Evolutionary conservation across 306 rosid species (phyloP), one percentile per base, ranked within the genome.

Genomic region (Comarum palustre): DNA sequence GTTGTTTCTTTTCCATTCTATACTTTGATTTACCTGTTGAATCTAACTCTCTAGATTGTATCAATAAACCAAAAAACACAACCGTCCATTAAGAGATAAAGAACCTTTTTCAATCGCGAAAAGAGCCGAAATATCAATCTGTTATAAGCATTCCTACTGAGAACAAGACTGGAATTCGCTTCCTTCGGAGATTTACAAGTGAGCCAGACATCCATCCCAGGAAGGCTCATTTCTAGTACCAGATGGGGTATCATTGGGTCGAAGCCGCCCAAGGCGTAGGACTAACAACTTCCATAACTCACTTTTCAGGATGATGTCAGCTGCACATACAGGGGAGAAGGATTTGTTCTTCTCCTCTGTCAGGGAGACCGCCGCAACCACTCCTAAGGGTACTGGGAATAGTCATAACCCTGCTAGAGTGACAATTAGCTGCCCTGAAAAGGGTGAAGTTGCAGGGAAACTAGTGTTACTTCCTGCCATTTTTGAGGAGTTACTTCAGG

Each of bases 301-400:
- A 0, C 75, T 95, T 46, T 87, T 95, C 29, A 96, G 97, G 55
- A 78, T 95, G 31, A 95, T 92, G 90, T 87, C 93, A 4, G 85
- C 88, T 17, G 88, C 92, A 8, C 84, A 85, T 38, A 76, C 79
- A 0, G 86, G 86, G 11, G 91, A 88, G 71, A 88, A 77, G 63
- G 90, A 73, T 58, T 8, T 71, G 39, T 34, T 83, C 43, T 79
- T 73, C 16, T 12, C 85, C 16, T 7, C 85, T 9, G 73, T 68
- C 60, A 63, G 39, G 38, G 25, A 60, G 67, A 78, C 77, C 8
- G 72, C 76, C 7, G 78, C 45, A 60, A 32, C 20, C 67, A 66
- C 43, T 81, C 79, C 78, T 20, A 81, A n/a, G 42, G 59, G 29
- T 24, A 15, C 13, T 58, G 75, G 61, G 25, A 79, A 9, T 42